Conservation (phyloP, 2,329 filamentous ascomycete species). For the Phyllosticta citrichinensis region DNA sequence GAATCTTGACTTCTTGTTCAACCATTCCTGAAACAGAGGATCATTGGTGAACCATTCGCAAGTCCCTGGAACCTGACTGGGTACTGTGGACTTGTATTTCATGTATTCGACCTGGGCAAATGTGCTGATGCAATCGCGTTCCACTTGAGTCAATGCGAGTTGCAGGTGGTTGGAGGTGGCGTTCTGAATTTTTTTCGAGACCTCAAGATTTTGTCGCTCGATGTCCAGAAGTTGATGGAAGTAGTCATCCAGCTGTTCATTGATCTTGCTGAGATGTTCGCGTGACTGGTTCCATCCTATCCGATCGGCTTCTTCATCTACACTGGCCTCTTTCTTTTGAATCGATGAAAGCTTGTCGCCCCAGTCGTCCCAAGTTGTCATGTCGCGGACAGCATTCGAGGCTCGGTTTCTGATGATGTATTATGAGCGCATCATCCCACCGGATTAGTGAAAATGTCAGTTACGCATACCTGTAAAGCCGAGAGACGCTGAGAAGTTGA, state of each 20-base stretch:
- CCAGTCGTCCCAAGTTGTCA: no score
- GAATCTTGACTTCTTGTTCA: neutral
- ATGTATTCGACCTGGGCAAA: neutral
- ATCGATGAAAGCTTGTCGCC: no score
- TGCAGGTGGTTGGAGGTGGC: no score
- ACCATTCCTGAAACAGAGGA: neutral
- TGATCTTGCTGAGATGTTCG: no score
- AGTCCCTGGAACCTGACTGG: neutral
- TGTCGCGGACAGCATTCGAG: neutral
- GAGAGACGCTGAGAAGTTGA: neutral
- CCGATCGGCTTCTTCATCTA: no score
- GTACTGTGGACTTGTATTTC: neutral
- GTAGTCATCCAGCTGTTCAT: no score
- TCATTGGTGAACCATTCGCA: neutral
- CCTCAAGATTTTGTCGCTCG: neutral
- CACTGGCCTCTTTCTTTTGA: no score
- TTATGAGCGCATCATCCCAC: neutral
- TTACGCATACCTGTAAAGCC: neutral
- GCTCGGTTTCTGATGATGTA: neutral
- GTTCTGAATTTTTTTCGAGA: neutral
- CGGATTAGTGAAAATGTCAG: neutral
- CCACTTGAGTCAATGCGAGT: neutral
- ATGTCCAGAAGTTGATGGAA: neutral
- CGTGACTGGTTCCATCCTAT: no score
- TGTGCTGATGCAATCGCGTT: neutral